Base-by-base conservation (phyloP, 768 basidiomycete genomes). In the Boletus eberwhitei region DNA sequence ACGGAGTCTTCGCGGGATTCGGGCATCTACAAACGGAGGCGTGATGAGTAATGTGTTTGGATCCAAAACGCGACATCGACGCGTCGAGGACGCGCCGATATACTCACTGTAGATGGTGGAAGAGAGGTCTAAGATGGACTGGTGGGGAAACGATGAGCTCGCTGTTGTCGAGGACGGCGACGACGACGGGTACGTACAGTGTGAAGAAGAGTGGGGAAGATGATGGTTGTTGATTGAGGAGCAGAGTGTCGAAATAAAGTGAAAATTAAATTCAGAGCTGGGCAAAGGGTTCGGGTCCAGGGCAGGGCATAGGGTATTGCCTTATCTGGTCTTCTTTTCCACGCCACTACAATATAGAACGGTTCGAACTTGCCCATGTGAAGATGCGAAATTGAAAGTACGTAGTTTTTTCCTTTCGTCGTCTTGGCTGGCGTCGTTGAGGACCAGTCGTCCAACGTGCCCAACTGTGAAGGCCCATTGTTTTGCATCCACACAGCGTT, bases 1-100 rank as follows among this genome's bases (percentile, higher is more conserved):
- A 98, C 95, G 67, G 89, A 93, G 76, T 95, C 92, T 85, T 95
- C 93, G 71, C 93, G 92, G 44, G 69, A 63, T 71, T 88, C 87
- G 71, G 86, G 73, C 90, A 90, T 90, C 88, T 90, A 46, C 14
- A 48, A 56, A 29, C 13, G 17, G 39, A 49, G 42, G 36, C 48
- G 44, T 29, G 24, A 44, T 68, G 29, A 69, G 59, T 34, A 43
- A 59, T 52, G 41, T 50, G 58, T 59, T 61, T 38, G 51, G 58
- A 42, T 16, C 49, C 9, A 54, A 52, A 37, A 60, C 66, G 64
- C 62, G 66, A 55, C 12, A 44, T 48, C 22, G 66, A 77, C 72
- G 74, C 73, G 77, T 73, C 63, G 41, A 55, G 65, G 52, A 70
- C 80, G 71, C 74, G 75, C 64, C 46, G 26, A 50, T 36, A 4